Evolutionary conservation across 1,284 basidiomycete species (phyloP).

Genomic region (Moesziomyces sp.): DNA sequence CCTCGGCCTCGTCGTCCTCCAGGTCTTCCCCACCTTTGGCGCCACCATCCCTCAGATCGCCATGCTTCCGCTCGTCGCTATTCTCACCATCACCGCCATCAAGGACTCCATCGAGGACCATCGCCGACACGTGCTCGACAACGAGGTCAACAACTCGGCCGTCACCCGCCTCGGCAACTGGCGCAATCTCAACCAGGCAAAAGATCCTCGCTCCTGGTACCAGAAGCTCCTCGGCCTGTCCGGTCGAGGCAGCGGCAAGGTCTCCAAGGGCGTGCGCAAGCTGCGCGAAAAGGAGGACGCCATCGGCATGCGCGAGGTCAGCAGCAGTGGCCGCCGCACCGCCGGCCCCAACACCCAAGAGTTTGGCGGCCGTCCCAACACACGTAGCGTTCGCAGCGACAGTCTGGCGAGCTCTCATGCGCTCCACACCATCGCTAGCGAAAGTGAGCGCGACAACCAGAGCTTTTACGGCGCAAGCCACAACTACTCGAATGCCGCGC

Average conservation of each 20-base stretch:
- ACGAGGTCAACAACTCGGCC: constrained; percentile 90
- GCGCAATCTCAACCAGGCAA: constrained; percentile 88
- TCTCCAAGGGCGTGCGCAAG: constrained; percentile 85
- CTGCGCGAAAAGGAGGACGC: constrained; percentile 83
- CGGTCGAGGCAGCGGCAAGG: constrained; percentile 66
- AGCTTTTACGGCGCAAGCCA: constrained; percentile 27
- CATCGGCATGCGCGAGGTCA: constrained; percentile 58
- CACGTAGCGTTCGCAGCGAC: constrained; percentile 45
- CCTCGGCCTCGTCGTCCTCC: constrained; percentile 82
- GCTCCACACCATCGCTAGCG: constrained; percentile 57
- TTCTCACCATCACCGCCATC: constrained; percentile 86
- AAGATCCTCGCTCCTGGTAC: constrained; percentile 79
- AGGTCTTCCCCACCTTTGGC: constrained; percentile 91
- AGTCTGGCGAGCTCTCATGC: constrained; percentile 44
- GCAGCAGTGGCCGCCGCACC: constrained; percentile 71
- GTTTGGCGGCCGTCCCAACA: constrained; percentile 15
- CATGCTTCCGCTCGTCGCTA: constrained; percentile 87
- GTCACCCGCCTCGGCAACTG: constrained; percentile 86
- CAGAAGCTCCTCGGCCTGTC: constrained; percentile 79
- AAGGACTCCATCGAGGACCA: constrained; percentile 97
- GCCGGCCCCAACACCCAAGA: constrained; percentile 39
- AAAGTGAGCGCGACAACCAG: constrained; percentile 48
- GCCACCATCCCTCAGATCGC: constrained; percentile 85
- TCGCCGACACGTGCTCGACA: constrained; percentile 83
- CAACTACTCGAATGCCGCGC: constrained; percentile 23